Base-by-base conservation (phyloP, 1,284 basidiomycete genomes). In the Sporisorium exsertum region DNA sequence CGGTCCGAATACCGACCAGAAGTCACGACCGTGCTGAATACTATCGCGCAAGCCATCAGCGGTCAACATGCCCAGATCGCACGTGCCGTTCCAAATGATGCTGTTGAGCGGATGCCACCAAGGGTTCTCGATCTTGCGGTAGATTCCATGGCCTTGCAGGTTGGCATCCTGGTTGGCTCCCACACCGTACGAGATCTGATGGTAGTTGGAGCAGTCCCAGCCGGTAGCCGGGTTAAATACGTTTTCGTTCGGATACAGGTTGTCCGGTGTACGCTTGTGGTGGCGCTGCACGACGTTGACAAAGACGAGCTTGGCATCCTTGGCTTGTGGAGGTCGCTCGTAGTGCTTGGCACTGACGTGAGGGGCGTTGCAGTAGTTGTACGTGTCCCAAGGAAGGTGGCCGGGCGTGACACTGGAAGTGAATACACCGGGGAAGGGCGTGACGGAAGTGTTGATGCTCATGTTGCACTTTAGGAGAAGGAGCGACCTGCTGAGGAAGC, bases 71-170 rank as follows among this genome's bases (percentile, higher is more conserved):
- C 89, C 89, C 16, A 86, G 70, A 74, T 89, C 88, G 77, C 89
- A 90, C 2, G 87, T 88, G 6, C 89, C 89, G 43, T 87, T 86
- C 89, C 89, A 90, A n/a, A 90, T 86, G 58, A 86, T 84, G n/a
- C 78, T 81, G 29, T 86, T 82, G 68, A 90, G 89, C 1, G 89
- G 88, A 63, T 89, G 88, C 86, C 84, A 82, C 6, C 85, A 68
- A 1, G 88, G 88, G 43, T 85, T 87, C 46, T 79, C 51, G 7
- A 86, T 87, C 53, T 87, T 68, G 67, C 88, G 88, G 58, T 86
- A 88, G 32, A 89, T 85, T 80, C 68, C 72, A 16, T 65, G 59
- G 7, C 58, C 60, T 22, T 64, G 55, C 1, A 64, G 46, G 6
- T 60, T 43, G 26, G 60, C 35, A 12, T 62, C 64, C 4, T 57